Conservation (phyloP, 306 rosid species). For the Rubus idaeus region DNA sequence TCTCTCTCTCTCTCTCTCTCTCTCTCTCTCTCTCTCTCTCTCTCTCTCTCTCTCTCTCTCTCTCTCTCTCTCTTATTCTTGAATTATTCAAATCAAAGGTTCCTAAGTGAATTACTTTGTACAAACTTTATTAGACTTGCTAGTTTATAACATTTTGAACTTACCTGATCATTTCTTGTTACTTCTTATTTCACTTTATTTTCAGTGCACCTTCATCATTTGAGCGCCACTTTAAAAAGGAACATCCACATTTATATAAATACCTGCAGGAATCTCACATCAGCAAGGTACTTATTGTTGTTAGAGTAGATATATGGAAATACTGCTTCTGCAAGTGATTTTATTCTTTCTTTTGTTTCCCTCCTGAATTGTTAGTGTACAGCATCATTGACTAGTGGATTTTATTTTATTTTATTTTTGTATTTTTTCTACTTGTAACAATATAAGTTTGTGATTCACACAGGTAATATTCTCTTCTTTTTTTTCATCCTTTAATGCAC, state of each 20-base stretch:
- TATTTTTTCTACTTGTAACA: neutral
- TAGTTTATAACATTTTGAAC: neutral
- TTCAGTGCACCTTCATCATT: constrained; percentile 75
- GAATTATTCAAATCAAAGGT: neutral
- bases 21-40: no score
- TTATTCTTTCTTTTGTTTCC: neutral
- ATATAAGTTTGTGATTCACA: neutral
- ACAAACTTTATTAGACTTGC: neutral
- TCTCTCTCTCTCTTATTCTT: neutral
- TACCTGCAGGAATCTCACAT: constrained; percentile 61
- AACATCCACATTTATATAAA: constrained; percentile 56
- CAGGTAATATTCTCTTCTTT: neutral
- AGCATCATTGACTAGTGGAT: neutral
- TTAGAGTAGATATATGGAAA: neutral
- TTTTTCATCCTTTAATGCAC: constrained; percentile 4
- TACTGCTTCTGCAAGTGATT: neutral
- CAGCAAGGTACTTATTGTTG: constrained; percentile 50
- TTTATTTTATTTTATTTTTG: neutral
- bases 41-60: no score
- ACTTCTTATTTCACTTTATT: constrained; percentile 20
- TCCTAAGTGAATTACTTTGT: neutral
- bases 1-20: neutral
- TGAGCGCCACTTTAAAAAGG: constrained; percentile 66
- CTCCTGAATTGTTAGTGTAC: constrained; percentile 7
- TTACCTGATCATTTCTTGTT: neutral